Evolutionary conservation across 2,329 filamentous ascomycete genomes (phyloP), one percentile per base, ranked within the genome.

Genomic region (Aspergillus ustus): DNA sequence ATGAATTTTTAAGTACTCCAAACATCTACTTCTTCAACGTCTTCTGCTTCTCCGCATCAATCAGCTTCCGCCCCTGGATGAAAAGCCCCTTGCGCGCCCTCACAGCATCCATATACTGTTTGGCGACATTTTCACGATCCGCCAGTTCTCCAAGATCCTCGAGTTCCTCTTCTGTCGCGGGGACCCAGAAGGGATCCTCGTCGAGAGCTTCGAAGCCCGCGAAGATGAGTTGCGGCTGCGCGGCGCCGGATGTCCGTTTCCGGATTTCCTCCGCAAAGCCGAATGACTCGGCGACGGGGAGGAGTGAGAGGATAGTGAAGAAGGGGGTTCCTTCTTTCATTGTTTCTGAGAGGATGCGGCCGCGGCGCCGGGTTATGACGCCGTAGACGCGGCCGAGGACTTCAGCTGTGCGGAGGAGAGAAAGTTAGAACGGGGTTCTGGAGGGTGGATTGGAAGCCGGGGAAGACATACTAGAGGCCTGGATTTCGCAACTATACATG

Each of bases 401-500:
- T 78, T 98, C 95, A 70, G 93, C 88, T 87, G 69, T 75, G n/a
- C 4, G 22, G 15, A 22, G 22, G 20, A 40, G 4, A 43, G n/a
- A 53, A 40, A 11, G 13, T 40, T 40, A 40, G 9, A 5, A 17
- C 15, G 34, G 15, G 34, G 11, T 40, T 40, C 11, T 40, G 34
- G 34, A 15, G 34, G 34, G 34, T 40, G 15, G 34, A 22, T 15
- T 8, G 11, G n/a, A 25, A 37, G 13, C 8, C 5, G 44, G 40
- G 37, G 20, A 40, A 49, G 15, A 79, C 86, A 75, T 83, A 90
- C 87, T 94, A 22, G 91, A 93, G 31, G 94, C 93, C 84, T 98
- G 95, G 71, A 99, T 98, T 75, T 98, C 95, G 75, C 94, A 97
- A 59, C 88, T 92, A 81, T 99, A 99, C 92, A 98, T 98, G 55